Evolutionary conservation across 495 filamentous ascomycete species (phyloP).

Genomic region (Delitschia confertaspora): DNA sequence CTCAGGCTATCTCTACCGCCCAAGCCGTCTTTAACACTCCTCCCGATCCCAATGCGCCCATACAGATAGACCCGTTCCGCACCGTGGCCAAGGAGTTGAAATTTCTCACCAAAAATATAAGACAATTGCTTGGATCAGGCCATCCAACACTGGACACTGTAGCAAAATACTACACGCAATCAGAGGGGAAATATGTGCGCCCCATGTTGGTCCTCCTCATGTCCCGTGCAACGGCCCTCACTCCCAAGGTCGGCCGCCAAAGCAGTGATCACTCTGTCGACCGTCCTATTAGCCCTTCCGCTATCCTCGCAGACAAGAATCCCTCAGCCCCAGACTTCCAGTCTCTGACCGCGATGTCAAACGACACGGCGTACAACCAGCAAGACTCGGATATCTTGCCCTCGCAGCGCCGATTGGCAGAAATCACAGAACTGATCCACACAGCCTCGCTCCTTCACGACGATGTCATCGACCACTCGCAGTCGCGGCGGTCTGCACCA

Average conservation of each 20-base stretch:
- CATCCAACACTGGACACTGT: constrained; percentile 90
- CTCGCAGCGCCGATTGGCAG: constrained; percentile 83
- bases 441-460: constrained; percentile 95
- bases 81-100: constrained; percentile 94
- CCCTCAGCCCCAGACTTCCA: constrained; percentile 40
- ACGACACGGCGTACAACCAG: constrained; percentile 43
- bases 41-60: constrained; percentile 31
- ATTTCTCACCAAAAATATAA: constrained; percentile 81
- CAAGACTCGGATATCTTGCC: constrained; percentile 71
- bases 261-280: constrained; percentile 46
- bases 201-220: constrained; percentile 91
- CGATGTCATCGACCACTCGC: constrained; percentile 92
- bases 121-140: constrained; percentile 78
- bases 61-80: constrained; percentile 37
- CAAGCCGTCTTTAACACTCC: constrained; percentile 63
- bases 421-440: constrained; percentile 95
- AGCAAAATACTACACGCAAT: constrained; percentile 96
- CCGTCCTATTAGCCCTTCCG: constrained; percentile 62
- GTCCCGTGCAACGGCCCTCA: constrained; percentile 79
- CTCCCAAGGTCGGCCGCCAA: constrained; percentile 52
- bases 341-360: constrained; percentile 42
- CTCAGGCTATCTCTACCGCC: constrained; percentile 67
- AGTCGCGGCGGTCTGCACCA: constrained; percentile 67
- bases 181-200: constrained; percentile 92
- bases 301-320: constrained; percentile 74